These are phyloP conservation scores for Mucor irregularis DNA, from an alignment of 371 early-diverging fungal genomes.

Conservation along the genomic window DNA sequence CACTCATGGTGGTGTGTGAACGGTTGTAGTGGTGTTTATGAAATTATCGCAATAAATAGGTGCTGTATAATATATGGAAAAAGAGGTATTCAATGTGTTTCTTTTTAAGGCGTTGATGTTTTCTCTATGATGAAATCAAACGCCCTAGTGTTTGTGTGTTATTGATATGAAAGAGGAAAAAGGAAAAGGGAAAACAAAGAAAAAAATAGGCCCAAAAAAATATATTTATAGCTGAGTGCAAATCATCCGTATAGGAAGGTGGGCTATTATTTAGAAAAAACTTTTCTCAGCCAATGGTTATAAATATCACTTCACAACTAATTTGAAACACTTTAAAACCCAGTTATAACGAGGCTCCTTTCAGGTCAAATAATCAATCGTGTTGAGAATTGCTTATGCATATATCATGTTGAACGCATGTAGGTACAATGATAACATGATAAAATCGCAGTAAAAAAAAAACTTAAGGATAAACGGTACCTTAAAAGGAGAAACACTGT, in stretches of 20 bases:
- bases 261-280: background rate
- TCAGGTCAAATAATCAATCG: background rate
- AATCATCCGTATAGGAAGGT: background rate
- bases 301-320: too few relatives aligned
- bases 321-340: background rate
- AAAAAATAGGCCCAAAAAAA: slow-evolving; percentile 5
- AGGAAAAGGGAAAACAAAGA: slow-evolving; percentile 3
- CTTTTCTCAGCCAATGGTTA: slow-evolving; percentile 15
- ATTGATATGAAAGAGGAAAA: background rate
- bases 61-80: background rate
- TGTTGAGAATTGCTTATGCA: background rate
- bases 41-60: too few relatives aligned
- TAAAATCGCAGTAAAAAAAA: too few relatives aligned
- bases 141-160: background rate
- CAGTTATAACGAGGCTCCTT: background rate
- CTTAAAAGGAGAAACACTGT: too few relatives aligned
- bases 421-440: too few relatives aligned
- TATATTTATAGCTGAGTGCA: background rate
- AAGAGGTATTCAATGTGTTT: background rate
- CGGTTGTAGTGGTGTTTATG: background rate
- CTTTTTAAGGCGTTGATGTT: too few relatives aligned
- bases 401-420: too few relatives aligned
- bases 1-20: slow-evolving; percentile 27
- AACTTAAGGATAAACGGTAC: too few relatives aligned
- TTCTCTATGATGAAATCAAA: background rate